Evolutionary conservation across 345 rosid genomes (phyloP).

Genomic region (Eucalyptus cloeziana): DNA sequence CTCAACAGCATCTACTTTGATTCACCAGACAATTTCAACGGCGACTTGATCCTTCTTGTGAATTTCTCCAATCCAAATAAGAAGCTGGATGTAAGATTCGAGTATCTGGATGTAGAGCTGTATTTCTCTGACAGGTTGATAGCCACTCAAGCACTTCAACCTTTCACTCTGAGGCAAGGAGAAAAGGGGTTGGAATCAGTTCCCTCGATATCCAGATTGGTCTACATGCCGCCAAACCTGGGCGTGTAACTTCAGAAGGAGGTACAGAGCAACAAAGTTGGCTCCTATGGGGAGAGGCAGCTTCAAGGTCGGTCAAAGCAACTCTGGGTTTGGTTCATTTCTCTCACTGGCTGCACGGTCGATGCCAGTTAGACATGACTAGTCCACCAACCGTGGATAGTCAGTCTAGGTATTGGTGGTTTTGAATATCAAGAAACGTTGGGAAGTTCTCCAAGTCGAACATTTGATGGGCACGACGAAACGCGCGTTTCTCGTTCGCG

Average conservation of each 20-base stretch:
- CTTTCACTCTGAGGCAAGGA: conserved; percentile 46
- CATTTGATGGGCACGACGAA: not conserved
- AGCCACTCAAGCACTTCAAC: conserved; percentile 44
- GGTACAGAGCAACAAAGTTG: conserved; percentile 28
- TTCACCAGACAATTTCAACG: conserved; percentile 70
- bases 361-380: conserved; percentile 51
- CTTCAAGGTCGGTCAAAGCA: conserved; percentile 61
- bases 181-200: conserved; percentile 39
- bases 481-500: too few relatives aligned
- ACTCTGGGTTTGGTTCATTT: conserved; percentile 51
- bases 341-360: conserved; percentile 61
- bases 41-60: conserved; percentile 50
- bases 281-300: conserved; percentile 33
- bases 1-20: conserved; percentile 73
- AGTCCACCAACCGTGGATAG: conserved; percentile 59
- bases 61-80: conserved; percentile 74
- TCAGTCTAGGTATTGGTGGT: not conserved
- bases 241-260: conserved; percentile 57
- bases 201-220: conserved; percentile 64
- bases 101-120: conserved; percentile 41
- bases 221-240: conserved; percentile 50
- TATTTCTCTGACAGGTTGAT: conserved; percentile 49
- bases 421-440: not conserved
- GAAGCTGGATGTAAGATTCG: conserved; percentile 55
- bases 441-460: not conserved